phyloP scores from a whole-genome alignment of 148 eudicot genomes.

The Camellia lanceoleosa region DNA sequence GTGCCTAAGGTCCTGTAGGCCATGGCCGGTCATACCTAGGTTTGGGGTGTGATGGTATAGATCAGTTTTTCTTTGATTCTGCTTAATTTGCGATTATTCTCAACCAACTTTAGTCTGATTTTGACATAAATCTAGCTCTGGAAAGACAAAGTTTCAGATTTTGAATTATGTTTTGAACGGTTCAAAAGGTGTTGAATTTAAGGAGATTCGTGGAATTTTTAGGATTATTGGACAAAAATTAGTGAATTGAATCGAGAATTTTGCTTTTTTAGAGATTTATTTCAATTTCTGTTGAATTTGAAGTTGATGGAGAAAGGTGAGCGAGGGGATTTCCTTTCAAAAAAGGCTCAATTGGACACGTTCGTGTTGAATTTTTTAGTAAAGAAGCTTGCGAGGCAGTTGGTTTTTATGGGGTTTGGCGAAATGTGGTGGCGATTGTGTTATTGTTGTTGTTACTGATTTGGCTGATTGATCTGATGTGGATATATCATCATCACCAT shows the following conservation, averaged over 20 bases:
- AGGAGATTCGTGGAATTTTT: neutral
- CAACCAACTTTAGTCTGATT: constrained; percentile 4
- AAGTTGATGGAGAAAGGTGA: constrained; percentile 51
- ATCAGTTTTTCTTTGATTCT: constrained; percentile 1
- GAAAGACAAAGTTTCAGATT: neutral
- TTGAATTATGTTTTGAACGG: neutral
- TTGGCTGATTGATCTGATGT: no score
- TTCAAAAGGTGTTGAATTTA: constrained; percentile 13
- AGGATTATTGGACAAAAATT: neutral
- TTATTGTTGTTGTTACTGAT: neutral
- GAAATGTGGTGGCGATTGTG: constrained; percentile 17
- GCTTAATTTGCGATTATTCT: constrained; percentile 1
- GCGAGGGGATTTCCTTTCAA: constrained; percentile 46
- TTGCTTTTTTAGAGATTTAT: constrained; percentile 10
- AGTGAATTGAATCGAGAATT: constrained; percentile 20
- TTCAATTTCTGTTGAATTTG: constrained; percentile 1
- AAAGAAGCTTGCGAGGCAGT: constrained; percentile 72
- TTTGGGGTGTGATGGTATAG: no score
- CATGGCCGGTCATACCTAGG: no score
- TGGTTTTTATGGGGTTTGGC: constrained; percentile 45
- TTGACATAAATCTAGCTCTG: neutral
- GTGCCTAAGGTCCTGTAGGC: no score
- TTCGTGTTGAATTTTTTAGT: constrained; percentile 16
- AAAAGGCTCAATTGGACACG: constrained; percentile 26
- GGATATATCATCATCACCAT: no score